Evolutionary conservation across 305 asterid species (phyloP), one percentile per base, ranked within the genome.

Genomic region (Fraxinus floribunda): DNA sequence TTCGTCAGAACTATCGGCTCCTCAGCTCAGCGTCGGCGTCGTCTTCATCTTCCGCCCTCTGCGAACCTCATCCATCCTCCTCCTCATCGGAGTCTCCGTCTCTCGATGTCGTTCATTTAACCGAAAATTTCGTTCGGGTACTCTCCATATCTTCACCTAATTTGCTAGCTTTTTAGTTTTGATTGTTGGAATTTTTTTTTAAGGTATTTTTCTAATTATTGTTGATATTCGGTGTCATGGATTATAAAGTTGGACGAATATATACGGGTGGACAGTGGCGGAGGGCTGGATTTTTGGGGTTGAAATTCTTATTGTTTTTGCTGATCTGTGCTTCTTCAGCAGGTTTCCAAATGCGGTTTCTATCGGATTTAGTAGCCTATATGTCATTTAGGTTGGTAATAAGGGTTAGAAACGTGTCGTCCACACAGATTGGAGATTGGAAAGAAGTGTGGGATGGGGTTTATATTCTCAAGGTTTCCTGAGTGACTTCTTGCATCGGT

Each of bases 121-220:
- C 96, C 78, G 94, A 91, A 3, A 91, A 89, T 86, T 95, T 98
- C 86, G 89, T 94, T 78, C 88, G 91, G 92, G 99, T 95, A 92
- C 41, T 74, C 52, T 79, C 75, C 73, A n/a, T 24, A 22, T 64
- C 35, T 24, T 64, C 35, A 26, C 35, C 73, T 24, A 24, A 64
- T 60, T 57, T 15, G 8, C 52, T 34, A 18, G 29, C 79, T 85
- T 78, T 26, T 11, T 10, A 11, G 18, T 64, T 81, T 79, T 39
- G n/a, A 57, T 16, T 4, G 46, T 41, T 78, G 52, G 49, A 68
- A 10, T 26, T 18, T 72, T 49, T 64, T 30, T 32, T 68, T 9
- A 8, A 15, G 44, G 5, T 29, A 78, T 1, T 41, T 79, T 46
- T 11, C 22, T 38, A 78, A 64, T 70, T 10, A 70, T 80, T 66